Evolutionary conservation across 163 green algal genomes (phyloP).

Genomic region (Chlorella variabilis): DNA sequence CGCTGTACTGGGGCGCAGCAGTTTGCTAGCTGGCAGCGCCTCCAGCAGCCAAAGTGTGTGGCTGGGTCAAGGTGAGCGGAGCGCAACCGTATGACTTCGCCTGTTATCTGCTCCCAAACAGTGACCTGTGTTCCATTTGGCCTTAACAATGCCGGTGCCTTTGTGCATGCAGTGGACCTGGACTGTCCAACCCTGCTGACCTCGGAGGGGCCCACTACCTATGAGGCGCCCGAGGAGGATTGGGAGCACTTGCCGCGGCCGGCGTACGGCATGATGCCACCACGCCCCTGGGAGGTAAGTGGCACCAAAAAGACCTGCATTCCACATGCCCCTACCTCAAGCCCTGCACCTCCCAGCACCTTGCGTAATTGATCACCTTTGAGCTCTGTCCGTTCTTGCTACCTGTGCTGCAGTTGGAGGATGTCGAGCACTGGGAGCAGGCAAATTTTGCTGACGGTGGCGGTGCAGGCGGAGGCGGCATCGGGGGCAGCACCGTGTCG

Average conservation of each 20-base stretch:
- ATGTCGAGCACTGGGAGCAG: conserved; percentile 39
- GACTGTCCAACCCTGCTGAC: too few relatives aligned
- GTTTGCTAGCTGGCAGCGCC: not conserved
- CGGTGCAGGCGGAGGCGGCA: not conserved
- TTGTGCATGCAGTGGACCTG: too few relatives aligned
- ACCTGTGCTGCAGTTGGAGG: conserved; percentile 3
- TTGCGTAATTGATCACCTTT: not conserved
- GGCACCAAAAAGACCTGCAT: too few relatives aligned
- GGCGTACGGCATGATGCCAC: conserved; percentile 40
- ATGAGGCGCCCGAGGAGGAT: conserved; percentile 13
- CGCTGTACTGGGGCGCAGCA: conserved; percentile 27
- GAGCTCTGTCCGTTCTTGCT: not conserved
- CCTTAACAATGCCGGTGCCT: too few relatives aligned
- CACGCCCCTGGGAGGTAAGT: conserved; percentile 21
- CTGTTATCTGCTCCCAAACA: too few relatives aligned
- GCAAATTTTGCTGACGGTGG: not conserved
- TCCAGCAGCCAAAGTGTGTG: conserved; percentile 13
- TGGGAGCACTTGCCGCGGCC: conserved; percentile 40
- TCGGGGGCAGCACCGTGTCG: too few relatives aligned
- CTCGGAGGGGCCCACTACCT: too few relatives aligned
- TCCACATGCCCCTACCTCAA: too few relatives aligned
- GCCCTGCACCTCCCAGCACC: not conserved
- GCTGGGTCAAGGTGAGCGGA: too few relatives aligned
- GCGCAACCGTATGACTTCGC: too few relatives aligned
- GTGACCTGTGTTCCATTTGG: too few relatives aligned